Base-by-base conservation (phyloP, 108 stramenopile species). In the Nitzschia inconspicua region DNA sequence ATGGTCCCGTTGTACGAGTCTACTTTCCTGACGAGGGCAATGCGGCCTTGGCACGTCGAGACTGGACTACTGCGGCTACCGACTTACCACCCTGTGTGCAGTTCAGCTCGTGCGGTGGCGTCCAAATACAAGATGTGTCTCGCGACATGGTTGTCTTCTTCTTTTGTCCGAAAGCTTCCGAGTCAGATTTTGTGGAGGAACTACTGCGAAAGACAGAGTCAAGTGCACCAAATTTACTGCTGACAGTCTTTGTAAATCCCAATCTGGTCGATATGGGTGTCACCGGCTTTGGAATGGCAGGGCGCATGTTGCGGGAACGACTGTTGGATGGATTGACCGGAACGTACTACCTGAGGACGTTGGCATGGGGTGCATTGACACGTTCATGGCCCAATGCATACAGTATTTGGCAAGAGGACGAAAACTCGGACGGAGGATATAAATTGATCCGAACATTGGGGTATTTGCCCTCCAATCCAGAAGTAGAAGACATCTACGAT, bases 281-380 rank as follows among this genome's bases (percentile, higher is more conserved):
- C 10, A 95, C 94, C 7, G 96, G 96, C 44, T 96, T 93, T 72
- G 96, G 96, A 36, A 83, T 95, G 90, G 94, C 93, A 11, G 96
- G 96, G 18, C 72, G 95, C 22, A 72, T 86, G 57, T 64, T 95
- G 43, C 72, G 92, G 8, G 94, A 96, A 63, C 82, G 92, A 24
- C 58, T 96, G 60, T 75, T 91, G 60, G 90, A 91, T 72, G 54
- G 47, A 9, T 70, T 91, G 57, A 44, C 66, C 19, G 59, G 77
- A 51, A 73, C 82, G 1, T 96, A 96, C 51, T 96, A 96, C 60
- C 68, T 96, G 47, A 52, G 91, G 14, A 96, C 96, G 9, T 65
- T 95, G 27, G 61, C 67, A 34, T 95, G 93, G 94, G 96, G 96
- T 9, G 96, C 96, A 9, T 62, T 96, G 57, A 90, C 89, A 10